Evolutionary conservation across 768 basidiomycete species (phyloP), one percentile per base, ranked within the genome.

Genomic region (Glaciozyma antarctica): DNA sequence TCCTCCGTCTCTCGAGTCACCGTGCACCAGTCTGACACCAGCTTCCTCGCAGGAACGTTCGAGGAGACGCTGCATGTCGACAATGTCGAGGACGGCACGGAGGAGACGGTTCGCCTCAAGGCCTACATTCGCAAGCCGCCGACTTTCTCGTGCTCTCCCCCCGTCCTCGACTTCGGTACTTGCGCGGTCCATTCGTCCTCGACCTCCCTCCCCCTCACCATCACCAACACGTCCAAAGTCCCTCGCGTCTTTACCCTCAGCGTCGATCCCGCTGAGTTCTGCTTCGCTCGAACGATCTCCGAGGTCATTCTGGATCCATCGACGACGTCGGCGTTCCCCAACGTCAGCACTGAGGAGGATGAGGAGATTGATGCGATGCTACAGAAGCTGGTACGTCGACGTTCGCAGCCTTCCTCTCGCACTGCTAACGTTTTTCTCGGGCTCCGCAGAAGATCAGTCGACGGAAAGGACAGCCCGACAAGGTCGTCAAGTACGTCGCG

Each of bases 1-100:
- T 41, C 38, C 38, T 41, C 34, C 10, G 8, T 41, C 38, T 41
- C 13, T 13, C 38, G 38, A 41, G 13, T 12, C 13, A 13, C 7
- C 38, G 6, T 41, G 8, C 7, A 5, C 38, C 2, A 5, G 13
- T 12, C 38, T 41, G 38, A 41, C 38, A 12, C 38, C 12, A 41
- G 38, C 8, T 13, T 13, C 38, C 13, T 48, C n/a, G 1, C 47
- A n/a, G 76, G 76, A 13, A 69, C 72, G 30, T 76, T 71, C 61
- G 67, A 75, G 57, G 76, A 76, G 65, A 72, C 65, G 16, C 66
- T 76, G 5, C 68, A 72, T 56, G 68, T 76, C 28, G 75, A 76
- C 60, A 75, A 75, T 66, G 72, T 75, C 21, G 64, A 74, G 48
- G 75, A 75, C 51, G 48, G 57, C 15, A 71, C 64, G 49, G 73